Percentiles rank a stretch among this genome's conserved stretches.
phyloP scores from a whole-genome alignment of 202 grass and related monocot species.

The Eragrostis tef region DNA sequence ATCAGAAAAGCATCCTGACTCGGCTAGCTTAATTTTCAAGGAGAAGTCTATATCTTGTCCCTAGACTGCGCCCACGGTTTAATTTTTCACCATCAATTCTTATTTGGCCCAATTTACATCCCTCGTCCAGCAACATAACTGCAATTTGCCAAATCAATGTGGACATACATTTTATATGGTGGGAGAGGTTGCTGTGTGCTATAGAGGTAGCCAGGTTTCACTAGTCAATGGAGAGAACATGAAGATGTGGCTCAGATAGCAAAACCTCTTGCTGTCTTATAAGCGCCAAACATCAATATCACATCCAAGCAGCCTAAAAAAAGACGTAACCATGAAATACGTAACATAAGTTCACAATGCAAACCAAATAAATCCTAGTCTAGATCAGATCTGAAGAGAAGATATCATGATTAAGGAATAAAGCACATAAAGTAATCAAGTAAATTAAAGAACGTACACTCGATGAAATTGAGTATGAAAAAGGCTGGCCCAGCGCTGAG shows the following conservation, averaged over 20 bases:
- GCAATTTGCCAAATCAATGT: too few species aligned
- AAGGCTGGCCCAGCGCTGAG: conserved; percentile 85
- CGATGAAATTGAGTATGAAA: conserved; percentile 84
- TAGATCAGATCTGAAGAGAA: conserved; percentile 31
- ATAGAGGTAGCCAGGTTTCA: too few species aligned
- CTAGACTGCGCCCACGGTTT: too few species aligned
- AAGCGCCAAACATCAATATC: conserved; percentile 87
- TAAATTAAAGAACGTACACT: conserved; percentile 69
- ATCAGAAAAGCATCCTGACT: not conserved
- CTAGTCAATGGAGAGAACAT: too few species aligned
- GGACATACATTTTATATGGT: too few species aligned
- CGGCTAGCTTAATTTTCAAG: not conserved
- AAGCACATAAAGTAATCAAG: conserved; percentile 27
- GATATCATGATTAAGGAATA: not conserved
- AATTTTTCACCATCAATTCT: too few species aligned
- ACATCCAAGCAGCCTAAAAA: conserved; percentile 90
- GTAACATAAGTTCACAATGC: conserved; percentile 1
- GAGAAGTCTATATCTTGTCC: too few species aligned
- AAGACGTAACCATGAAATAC: conserved; percentile 30
- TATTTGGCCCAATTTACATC: too few species aligned
- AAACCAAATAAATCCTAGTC: conserved; percentile 13
- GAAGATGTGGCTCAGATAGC: conserved; percentile 56
- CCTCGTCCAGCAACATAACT: too few species aligned
- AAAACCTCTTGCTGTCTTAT: conserved; percentile 83
- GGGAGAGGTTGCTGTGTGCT: too few species aligned